Conservation (phyloP, 2,329 filamentous ascomycete genomes). For the Xylariaceae sp. region DNA sequence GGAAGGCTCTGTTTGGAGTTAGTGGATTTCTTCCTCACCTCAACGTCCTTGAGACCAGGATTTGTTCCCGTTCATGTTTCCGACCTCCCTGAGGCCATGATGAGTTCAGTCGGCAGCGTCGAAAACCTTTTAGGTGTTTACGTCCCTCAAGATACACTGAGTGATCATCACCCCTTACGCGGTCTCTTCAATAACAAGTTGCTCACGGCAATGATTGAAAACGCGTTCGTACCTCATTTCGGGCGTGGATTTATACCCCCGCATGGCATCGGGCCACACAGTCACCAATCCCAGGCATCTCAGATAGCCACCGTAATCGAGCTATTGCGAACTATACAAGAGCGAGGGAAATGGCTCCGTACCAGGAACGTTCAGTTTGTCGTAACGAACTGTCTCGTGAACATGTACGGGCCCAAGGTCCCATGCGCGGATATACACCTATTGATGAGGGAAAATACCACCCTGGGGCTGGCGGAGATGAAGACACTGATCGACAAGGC, state of each 20-base stretch:
- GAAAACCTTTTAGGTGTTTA: constrained; percentile 35
- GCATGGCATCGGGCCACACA: constrained; percentile 3
- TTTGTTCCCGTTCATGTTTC: constrained; percentile 42
- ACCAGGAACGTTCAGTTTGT: constrained; percentile 25
- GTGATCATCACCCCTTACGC: constrained; percentile 44
- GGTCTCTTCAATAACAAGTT: constrained; percentile 42
- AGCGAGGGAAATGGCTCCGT: constrained; percentile 32
- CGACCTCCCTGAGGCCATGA: constrained; percentile 40
- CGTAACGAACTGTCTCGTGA: constrained; percentile 32
- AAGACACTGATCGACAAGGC: constrained; percentile 37
- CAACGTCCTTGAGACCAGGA: constrained; percentile 27
- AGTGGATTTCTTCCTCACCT: constrained; percentile 36
- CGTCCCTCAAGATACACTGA: constrained; percentile 41
- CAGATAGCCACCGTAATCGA: constrained; percentile 33
- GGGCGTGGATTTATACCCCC: constrained; percentile 17
- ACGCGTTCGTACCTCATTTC: constrained; percentile 42
- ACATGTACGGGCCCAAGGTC: constrained; percentile 33
- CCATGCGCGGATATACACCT: constrained; percentile 22
- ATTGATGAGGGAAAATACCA: constrained; percentile 25
- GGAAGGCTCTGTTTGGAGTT: constrained; percentile 43
- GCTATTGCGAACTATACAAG: constrained; percentile 34
- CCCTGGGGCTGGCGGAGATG: constrained; percentile 33
- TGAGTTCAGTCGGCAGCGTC: constrained; percentile 32
- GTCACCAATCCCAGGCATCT: constrained; percentile 23
- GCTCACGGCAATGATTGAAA: constrained; percentile 41